Evolutionary conservation across 202 grass and related monocot genomes (phyloP).

Genomic region (Zizania palustris): DNA sequence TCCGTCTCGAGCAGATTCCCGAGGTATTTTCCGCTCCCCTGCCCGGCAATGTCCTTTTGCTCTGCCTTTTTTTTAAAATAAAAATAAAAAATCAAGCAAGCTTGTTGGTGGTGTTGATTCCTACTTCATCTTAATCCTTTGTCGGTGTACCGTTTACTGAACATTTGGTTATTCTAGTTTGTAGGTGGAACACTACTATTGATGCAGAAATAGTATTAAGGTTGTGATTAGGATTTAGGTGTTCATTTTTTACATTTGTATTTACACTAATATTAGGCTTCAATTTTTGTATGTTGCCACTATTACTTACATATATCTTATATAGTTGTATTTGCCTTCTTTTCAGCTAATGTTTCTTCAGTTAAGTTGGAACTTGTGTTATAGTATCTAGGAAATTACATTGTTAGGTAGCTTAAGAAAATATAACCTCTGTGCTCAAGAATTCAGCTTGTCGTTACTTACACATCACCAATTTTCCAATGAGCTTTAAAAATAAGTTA

Average conservation of each 20-base stretch:
- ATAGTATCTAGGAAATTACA: neutral
- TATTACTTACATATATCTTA: neutral
- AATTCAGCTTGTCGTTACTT: conserved; percentile 3
- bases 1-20: conserved; percentile 92
- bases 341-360: neutral
- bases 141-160: neutral
- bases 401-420: neutral
- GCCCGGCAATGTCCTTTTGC: neutral
- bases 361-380: neutral
- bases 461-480: neutral
- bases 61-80: neutral
- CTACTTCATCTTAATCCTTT: neutral
- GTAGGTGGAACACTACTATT: neutral
- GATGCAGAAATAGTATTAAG: neutral
- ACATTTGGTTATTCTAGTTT: neutral
- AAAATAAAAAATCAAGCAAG: neutral
- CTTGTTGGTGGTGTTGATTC: neutral
- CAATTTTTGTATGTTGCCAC: neutral
- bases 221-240: neutral
- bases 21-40: conserved; percentile 51
- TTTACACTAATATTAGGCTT: neutral
- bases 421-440: neutral
- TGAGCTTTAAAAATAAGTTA: neutral
- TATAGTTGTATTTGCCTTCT: neutral
- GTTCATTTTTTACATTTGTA: neutral